Percentiles rank a stretch among this genome's conserved stretches.
Conservation (phyloP, 2,329 filamentous ascomycete species). For the Diaporthe velutina region DNA sequence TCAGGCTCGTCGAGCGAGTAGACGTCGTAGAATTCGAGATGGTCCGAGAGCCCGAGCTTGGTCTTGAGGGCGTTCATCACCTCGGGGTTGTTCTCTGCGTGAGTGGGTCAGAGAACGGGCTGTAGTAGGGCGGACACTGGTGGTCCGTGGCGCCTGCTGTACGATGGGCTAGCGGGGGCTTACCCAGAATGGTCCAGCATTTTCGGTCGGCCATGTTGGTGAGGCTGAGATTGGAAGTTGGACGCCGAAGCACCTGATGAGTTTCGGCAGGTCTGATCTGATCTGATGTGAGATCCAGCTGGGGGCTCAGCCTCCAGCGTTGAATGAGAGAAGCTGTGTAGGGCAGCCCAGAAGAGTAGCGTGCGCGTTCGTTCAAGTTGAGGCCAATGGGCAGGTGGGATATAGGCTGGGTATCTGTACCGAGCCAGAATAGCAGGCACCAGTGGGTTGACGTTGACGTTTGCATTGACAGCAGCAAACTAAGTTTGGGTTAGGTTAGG, state of each 20-base stretch:
- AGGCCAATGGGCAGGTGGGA: neutral
- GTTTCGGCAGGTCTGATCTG: slow-evolving; percentile 31
- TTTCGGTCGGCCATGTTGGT: slow-evolving; percentile 35
- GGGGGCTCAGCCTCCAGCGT: neutral
- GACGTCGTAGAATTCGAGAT: slow-evolving; percentile 84
- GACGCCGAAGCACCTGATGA: slow-evolving; percentile 5
- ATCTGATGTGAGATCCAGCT: slow-evolving; percentile 38
- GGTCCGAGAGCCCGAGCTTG: slow-evolving; percentile 76
- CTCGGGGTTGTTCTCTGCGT: slow-evolving; percentile 75
- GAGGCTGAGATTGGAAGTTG: slow-evolving; percentile 20
- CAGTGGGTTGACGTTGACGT: slow-evolving; percentile 34
- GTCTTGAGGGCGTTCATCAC: slow-evolving; percentile 81
- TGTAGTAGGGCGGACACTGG: neutral
- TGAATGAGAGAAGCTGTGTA: neutral
- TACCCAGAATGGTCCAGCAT: slow-evolving; percentile 37
- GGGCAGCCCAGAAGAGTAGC: neutral
- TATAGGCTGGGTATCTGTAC: neutral
- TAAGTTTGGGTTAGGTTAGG: slow-evolving; percentile 17
- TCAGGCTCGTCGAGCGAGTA: slow-evolving; percentile 83
- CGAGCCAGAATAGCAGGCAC: slow-evolving; percentile 28
- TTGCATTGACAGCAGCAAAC: slow-evolving; percentile 5
- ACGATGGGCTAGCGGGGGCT: slow-evolving; percentile 16
- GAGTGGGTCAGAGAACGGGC: slow-evolving; percentile 21
- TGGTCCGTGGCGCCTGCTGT: slow-evolving; percentile 6
- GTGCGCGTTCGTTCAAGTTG: neutral